Base-by-base conservation (phyloP, 179 eudicot genomes). In the Spinacia oleracea region DNA sequence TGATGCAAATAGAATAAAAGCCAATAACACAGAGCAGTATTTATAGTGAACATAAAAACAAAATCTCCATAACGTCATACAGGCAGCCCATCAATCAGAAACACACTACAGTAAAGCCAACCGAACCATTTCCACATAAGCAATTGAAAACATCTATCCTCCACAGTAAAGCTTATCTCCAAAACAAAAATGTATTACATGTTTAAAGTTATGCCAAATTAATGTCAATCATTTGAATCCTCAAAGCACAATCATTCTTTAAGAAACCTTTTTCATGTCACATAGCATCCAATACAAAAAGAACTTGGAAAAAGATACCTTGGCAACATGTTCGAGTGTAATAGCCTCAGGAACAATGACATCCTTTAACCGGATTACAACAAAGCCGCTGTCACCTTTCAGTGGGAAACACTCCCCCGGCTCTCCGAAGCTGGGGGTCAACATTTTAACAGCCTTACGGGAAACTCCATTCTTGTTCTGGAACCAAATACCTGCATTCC, bases 401-500 rank as follows among this genome's bases (percentile, higher is more conserved):
- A 96, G 79, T 1, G 99, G 85, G 58, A 96, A 93, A 86, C 97
- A 93, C 77, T 88, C 87, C 32, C 98, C 98, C 62, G 98, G 98
- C 85, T 93, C 93, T 50, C 97, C 98, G 78, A 91, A 95, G 78
- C 98, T 93, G 0, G 98, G 98, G 53, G 59, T 86, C 81, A 95
- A 84, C 95, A 93, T 89, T 84, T 76, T 90, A 56, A 72, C 89
- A 0, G 98, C 91, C 27, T 87, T 82, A 1, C 51, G 29, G 65
- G 81, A 73, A 79, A 89, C 92, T 59, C 81, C 78, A 25, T 63
- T 72, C 59, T 74, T 10, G 1, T 23, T 77, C 40, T 38, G 10
- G 53, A 89, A 80, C 89, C 86, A 89, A 76, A 51, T 72, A 27
- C 63, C 65, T 2, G 64, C 83, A 78, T 69, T 89, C 50, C 79